A percentile compares a stretch with the other conserved stretches of the same genome.
phyloP scores from a whole-genome alignment of 805 yeast species.

The Scheffersomyces lignosus region DNA sequence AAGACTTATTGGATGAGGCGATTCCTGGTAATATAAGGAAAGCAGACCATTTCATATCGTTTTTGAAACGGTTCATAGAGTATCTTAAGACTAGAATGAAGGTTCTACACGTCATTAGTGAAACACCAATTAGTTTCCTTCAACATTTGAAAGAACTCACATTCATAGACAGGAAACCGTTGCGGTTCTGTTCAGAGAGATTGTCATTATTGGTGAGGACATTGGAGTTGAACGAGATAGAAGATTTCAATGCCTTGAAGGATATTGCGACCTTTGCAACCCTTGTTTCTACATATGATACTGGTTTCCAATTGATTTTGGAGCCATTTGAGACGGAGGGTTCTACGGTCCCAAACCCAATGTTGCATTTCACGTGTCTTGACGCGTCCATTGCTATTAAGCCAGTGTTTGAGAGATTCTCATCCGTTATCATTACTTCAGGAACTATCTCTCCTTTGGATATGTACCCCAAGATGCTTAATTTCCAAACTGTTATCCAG shows the following conservation, averaged over 20 bases:
- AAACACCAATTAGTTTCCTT: constrained; percentile 89
- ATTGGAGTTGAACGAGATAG: constrained; percentile 81
- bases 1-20: constrained; percentile 86
- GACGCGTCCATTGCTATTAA: constrained; percentile 98
- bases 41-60: constrained; percentile 96
- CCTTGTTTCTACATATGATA: constrained; percentile 88
- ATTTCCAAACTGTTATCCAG: constrained; percentile 89
- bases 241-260: constrained; percentile 88
- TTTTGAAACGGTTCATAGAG: constrained; percentile 88
- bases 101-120: constrained; percentile 95
- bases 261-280: constrained; percentile 98
- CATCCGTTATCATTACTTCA: constrained; percentile 90
- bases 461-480: constrained; percentile 97
- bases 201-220: constrained; percentile 86
- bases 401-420: constrained; percentile 92
- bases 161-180: constrained; percentile 87
- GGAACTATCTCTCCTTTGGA: constrained; percentile 98
- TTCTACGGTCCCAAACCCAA: constrained; percentile 94
- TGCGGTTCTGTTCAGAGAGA: constrained; percentile 89
- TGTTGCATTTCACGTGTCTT: constrained; percentile 86
- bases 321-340: constrained; percentile 97
- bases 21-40: constrained; percentile 96
- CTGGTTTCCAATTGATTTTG: constrained; percentile 85
- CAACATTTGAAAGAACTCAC: constrained; percentile 93
- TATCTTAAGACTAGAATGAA: constrained; percentile 97